A percentile compares a stretch with the other conserved stretches of the same genome.
Evolutionary conservation across 2,329 filamentous ascomycete genomes (phyloP).

Genomic region (Triangularia setosa): DNA sequence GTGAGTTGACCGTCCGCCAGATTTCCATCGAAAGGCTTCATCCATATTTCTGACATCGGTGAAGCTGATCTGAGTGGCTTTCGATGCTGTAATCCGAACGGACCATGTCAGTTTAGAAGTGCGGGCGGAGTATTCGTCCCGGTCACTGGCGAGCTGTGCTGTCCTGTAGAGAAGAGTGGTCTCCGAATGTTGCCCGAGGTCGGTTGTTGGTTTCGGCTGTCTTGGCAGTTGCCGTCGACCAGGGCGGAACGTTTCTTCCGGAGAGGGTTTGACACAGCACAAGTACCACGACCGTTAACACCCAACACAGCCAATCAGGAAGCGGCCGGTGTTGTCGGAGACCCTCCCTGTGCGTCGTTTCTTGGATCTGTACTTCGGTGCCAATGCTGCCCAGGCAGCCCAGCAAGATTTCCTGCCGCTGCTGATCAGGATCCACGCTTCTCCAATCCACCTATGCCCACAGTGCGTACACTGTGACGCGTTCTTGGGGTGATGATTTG

Average conservation of each 20-base stretch:
- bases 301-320: not conserved
- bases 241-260: not conserved
- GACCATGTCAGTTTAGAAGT: no score
- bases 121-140: no score
- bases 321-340: not conserved
- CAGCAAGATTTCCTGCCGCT: not conserved
- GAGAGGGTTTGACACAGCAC: not conserved
- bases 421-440: not conserved
- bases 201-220: no score
- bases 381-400: no score
- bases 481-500: no score
- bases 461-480: not conserved
- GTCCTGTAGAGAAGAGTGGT: no score
- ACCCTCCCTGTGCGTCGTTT: not conserved
- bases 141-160: no score
- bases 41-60: no score
- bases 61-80: no score
- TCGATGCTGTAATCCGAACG: no score
- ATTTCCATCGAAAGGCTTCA: no score
- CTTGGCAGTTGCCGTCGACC: not conserved
- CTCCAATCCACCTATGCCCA: not conserved
- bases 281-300: not conserved
- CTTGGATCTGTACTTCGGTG: not conserved
- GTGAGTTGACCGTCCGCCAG: no score
- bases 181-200: not conserved